A percentile compares a stretch with the other conserved stretches of the same genome.
These are phyloP conservation scores for Aulographum hederae DNA, from an alignment of 2,329 filamentous ascomycete genomes.

Conservation along the genomic window DNA sequence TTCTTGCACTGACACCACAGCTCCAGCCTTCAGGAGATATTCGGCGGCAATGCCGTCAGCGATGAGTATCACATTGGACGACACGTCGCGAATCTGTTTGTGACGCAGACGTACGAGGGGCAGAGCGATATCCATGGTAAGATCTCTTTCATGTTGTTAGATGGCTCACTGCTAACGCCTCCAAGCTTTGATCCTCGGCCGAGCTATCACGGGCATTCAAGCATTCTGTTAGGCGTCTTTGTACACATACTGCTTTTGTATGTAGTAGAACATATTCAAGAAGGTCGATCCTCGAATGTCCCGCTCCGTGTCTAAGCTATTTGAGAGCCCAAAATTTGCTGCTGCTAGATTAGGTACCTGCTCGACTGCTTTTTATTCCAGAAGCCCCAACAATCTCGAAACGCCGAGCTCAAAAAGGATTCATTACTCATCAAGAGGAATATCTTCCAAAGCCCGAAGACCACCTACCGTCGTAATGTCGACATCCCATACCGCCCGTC, in stretches of 20 bases:
- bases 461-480: no score
- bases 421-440: no score
- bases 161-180: background rate
- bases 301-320: background rate
- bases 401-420: background rate
- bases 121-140: conserved; percentile 94
- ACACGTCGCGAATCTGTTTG: conserved; percentile 90
- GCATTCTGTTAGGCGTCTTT: conserved; percentile 4
- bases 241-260: background rate
- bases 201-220: conserved; percentile 6
- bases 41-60: conserved; percentile 94
- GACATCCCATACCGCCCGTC: no score
- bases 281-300: background rate
- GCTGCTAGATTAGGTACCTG: background rate
- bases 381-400: background rate
- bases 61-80: conserved; percentile 92
- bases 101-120: conserved; percentile 95
- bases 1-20: background rate
- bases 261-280: background rate
- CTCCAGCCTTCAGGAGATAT: conserved; percentile 67
- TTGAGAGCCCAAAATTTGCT: background rate
- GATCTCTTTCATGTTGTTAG: conserved; percentile 16
- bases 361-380: background rate
- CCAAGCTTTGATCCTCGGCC: conserved; percentile 5
- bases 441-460: no score